Evolutionary conservation across 805 yeast species (phyloP).

Genomic region (Candida tammaniensis): DNA sequence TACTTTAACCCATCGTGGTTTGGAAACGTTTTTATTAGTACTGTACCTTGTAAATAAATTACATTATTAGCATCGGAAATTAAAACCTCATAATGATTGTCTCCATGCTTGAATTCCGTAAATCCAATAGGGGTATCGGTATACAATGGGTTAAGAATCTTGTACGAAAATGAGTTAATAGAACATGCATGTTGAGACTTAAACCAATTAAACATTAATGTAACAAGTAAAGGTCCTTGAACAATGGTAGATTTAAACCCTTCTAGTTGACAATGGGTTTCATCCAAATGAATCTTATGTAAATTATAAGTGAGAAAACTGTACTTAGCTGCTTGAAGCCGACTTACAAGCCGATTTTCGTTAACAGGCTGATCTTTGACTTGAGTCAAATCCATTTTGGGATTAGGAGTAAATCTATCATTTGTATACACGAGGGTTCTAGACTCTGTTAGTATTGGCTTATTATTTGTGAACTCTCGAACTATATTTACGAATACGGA

Average conservation of each 20-base stretch:
- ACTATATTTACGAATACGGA: conserved; percentile 54
- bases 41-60: background rate
- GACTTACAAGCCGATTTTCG: background rate
- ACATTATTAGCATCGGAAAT: conserved; percentile 2
- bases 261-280: conserved; percentile 55
- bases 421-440: conserved; percentile 65
- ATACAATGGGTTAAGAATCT: conserved; percentile 4
- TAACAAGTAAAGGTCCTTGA: conserved; percentile 80
- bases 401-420: conserved; percentile 15
- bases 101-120: background rate
- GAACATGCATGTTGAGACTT: conserved; percentile 1
- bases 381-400: background rate
- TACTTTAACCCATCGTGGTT: too few relatives aligned
- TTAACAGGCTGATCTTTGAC: background rate
- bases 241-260: conserved; percentile 59
- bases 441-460: conserved; percentile 40
- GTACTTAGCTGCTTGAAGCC: conserved; percentile 40
- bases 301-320: conserved; percentile 79
- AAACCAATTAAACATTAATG: conserved; percentile 56
- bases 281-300: conserved; percentile 79
- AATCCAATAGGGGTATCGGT: conserved; percentile 1
- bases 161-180: conserved; percentile 3
- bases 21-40: too few relatives aligned
- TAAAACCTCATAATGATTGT: background rate
- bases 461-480: conserved; percentile 26